Conservation (phyloP, 441 rosid genomes). For the Bocquillonia castaneifolia region DNA sequence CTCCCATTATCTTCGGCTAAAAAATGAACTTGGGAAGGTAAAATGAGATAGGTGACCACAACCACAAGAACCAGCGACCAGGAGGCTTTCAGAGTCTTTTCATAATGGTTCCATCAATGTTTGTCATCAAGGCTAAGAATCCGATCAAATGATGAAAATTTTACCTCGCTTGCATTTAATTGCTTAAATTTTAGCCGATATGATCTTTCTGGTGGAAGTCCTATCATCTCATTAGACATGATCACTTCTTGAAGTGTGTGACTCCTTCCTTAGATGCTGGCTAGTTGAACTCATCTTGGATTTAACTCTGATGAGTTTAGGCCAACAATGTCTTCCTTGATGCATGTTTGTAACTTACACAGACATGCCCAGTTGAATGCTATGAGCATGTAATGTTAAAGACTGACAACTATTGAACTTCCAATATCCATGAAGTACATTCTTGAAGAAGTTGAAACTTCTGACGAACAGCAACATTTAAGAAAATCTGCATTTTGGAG, state of each 20-base stretch:
- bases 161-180: background rate
- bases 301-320: background rate
- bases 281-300: background rate
- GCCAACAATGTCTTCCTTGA: background rate
- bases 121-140: background rate
- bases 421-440: slow-evolving; percentile 64
- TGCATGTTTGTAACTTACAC: background rate
- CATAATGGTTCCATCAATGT: background rate
- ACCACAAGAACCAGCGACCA: background rate
- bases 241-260: background rate
- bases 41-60: no score
- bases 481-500: slow-evolving; percentile 66
- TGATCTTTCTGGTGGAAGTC: background rate
- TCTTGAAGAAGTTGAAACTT: slow-evolving; percentile 66
- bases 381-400: background rate
- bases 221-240: background rate
- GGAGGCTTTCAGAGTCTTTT: background rate
- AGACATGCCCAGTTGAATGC: background rate
- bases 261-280: background rate
- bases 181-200: background rate
- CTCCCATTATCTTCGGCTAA: background rate
- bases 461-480: slow-evolving; percentile 60
- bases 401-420: slow-evolving; percentile 22
- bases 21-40: background rate
- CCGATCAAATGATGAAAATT: background rate